A percentile compares a stretch with the other conserved stretches of the same genome.
Conservation (phyloP, 2,329 filamentous ascomycete genomes). For the Neofusicoccum sp. region DNA sequence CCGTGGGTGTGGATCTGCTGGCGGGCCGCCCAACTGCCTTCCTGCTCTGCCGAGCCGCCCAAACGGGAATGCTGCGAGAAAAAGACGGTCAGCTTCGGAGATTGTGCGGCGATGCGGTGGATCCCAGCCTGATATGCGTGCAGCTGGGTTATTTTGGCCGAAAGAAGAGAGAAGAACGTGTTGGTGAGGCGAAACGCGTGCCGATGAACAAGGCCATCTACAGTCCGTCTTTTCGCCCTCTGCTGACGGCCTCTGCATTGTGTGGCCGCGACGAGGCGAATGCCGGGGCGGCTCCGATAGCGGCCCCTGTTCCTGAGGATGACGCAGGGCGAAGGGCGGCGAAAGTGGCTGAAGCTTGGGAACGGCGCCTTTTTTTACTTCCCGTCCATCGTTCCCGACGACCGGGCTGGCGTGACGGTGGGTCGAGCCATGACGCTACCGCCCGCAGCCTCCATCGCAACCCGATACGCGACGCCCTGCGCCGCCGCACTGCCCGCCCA, state of each 20-base stretch:
- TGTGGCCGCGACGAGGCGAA: background rate
- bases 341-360: background rate
- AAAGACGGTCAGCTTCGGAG: slow-evolving; percentile 2
- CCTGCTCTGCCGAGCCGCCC: background rate
- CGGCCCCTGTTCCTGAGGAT: background rate
- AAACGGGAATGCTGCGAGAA: background rate
- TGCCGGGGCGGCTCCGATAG: background rate
- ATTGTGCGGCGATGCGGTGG: background rate
- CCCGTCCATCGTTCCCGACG: slow-evolving; percentile 16
- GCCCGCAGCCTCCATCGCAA: background rate
- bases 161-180: too few species aligned
- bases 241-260: background rate
- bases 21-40: background rate
- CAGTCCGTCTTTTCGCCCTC: too few species aligned
- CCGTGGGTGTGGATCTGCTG: too few species aligned
- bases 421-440: slow-evolving; percentile 13
- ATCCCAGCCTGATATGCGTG: background rate
- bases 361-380: background rate
- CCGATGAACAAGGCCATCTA: too few species aligned
- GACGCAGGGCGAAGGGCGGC: background rate
- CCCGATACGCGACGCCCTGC: slow-evolving; percentile 1
- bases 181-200: too few species aligned
- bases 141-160: background rate
- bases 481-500: background rate
- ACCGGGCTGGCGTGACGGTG: slow-evolving; percentile 16